Evolutionary conservation across 2,329 filamentous ascomycete genomes (phyloP).

Genomic region (Hyphodiscus sp.): DNA sequence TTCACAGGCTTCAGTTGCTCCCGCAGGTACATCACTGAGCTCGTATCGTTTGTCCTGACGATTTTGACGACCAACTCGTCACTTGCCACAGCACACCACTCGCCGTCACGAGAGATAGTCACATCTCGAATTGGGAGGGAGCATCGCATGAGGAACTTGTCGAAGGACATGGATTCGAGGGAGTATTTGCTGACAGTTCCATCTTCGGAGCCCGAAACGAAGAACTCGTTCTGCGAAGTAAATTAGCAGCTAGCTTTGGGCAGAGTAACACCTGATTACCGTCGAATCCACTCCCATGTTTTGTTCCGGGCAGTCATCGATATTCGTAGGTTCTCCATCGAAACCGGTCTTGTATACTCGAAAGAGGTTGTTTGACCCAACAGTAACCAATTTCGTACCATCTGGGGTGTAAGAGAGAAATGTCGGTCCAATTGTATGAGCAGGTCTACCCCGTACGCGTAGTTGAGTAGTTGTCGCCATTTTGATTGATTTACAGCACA

Average conservation of each 20-base stretch:
- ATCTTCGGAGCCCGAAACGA: slow-evolving; percentile 86
- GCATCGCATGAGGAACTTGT: slow-evolving; percentile 75
- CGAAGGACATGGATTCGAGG: slow-evolving; percentile 66
- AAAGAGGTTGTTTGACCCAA: slow-evolving; percentile 88
- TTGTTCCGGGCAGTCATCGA: slow-evolving; percentile 85
- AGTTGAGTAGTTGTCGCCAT: slow-evolving; percentile 31
- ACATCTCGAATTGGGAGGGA: slow-evolving; percentile 85
- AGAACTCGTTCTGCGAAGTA: slow-evolving; percentile 60
- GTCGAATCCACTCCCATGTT: slow-evolving; percentile 73
- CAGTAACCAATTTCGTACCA: slow-evolving; percentile 80
- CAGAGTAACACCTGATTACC: slow-evolving; percentile 32
- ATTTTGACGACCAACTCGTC: slow-evolving; percentile 91
- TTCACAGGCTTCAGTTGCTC: slow-evolving; percentile 87
- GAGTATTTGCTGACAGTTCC: slow-evolving; percentile 93
- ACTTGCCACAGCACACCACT: slow-evolving; percentile 94
- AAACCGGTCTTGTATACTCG: slow-evolving; percentile 88
- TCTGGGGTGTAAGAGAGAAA: slow-evolving; percentile 85
- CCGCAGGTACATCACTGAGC: slow-evolving; percentile 67
- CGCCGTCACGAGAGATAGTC: slow-evolving; percentile 69
- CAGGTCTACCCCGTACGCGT: slow-evolving; percentile 58
- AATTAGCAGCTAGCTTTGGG: slow-evolving; percentile 10
- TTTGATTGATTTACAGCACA: slow-evolving; percentile 9
- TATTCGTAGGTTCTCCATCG: slow-evolving; percentile 84
- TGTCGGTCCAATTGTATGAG: slow-evolving; percentile 78
- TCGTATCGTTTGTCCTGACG: slow-evolving; percentile 75